Evolutionary conservation across 345 rosid species (phyloP).

Genomic region (Sisymbrium altissimum): DNA sequence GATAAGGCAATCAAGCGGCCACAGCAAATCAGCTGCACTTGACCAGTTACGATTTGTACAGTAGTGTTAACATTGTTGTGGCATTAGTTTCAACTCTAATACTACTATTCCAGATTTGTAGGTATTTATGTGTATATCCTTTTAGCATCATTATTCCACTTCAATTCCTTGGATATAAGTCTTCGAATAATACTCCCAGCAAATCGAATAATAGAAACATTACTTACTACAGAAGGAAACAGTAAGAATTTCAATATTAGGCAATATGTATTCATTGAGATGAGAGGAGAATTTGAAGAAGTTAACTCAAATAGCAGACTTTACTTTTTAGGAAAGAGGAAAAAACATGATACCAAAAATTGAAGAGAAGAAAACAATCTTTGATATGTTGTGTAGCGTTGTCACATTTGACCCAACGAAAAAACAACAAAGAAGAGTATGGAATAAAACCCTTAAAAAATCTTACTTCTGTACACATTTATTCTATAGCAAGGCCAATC

Average conservation of each 20-base stretch:
- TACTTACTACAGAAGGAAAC: background rate
- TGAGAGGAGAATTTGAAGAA: background rate
- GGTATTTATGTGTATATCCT: constrained; percentile 25
- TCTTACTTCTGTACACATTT: constrained; percentile 27
- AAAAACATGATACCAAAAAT: background rate
- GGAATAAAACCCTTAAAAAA: background rate
- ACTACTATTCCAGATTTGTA: constrained; percentile 22
- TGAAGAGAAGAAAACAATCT: background rate
- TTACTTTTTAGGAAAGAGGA: background rate
- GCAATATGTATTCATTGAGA: background rate
- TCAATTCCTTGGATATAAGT: background rate
- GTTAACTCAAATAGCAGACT: background rate
- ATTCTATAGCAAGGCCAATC: constrained; percentile 22
- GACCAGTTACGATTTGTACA: constrained; percentile 37
- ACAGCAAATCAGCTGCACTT: constrained; percentile 55
- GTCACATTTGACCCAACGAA: background rate
- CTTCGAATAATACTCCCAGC: background rate
- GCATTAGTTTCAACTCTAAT: constrained; percentile 17
- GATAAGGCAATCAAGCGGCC: constrained; percentile 58
- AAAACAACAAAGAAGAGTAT: background rate
- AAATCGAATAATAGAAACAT: background rate
- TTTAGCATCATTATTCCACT: constrained; percentile 17
- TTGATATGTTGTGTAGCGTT: background rate
- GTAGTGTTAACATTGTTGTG: constrained; percentile 27
- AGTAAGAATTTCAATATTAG: background rate